Conservation (phyloP, 768 basidiomycete species). For the Thelephora aurantiotincta region DNA sequence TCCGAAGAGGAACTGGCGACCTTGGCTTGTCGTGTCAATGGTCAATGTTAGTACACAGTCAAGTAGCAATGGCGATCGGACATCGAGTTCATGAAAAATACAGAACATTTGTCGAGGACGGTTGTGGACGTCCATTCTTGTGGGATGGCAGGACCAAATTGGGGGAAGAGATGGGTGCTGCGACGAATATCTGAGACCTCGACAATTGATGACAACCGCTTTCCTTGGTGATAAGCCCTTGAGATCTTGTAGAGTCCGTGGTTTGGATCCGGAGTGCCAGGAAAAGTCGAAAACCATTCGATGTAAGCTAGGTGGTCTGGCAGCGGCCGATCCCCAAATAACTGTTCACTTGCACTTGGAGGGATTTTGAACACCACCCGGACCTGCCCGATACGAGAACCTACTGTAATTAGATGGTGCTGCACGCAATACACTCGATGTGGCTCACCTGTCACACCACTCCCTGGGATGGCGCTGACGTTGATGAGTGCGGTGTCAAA, state of each 20-base stretch:
- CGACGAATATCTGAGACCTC: constrained; percentile 11
- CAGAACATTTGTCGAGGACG: constrained; percentile 16
- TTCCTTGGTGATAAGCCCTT: neutral
- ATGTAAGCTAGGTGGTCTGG: constrained; percentile 16
- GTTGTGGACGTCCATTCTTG: constrained; percentile 18
- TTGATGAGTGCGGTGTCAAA: constrained; percentile 24
- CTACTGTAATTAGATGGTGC: constrained; percentile 8
- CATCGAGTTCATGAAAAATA: constrained; percentile 20
- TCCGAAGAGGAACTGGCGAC: too few species aligned
- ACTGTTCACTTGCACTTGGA: neutral
- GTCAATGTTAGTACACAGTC: too few species aligned
- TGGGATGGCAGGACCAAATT: constrained; percentile 17
- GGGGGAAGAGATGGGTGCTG: constrained; percentile 19
- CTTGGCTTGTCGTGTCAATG: too few species aligned
- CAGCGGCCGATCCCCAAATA: constrained; percentile 1
- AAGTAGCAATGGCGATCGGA: constrained; percentile 16
- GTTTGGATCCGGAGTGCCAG: constrained; percentile 7
- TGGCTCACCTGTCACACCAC: constrained; percentile 10
- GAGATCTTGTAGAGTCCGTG: constrained; percentile 16
- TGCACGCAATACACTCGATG: neutral
- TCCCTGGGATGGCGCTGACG: constrained; percentile 1
- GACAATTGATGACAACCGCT: constrained; percentile 12
- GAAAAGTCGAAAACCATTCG: constrained; percentile 16
- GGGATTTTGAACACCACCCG: constrained; percentile 14
- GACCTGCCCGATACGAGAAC: constrained; percentile 14